Conservation (phyloP, 2,329 filamentous ascomycete genomes). For the Penicillium sp. region DNA sequence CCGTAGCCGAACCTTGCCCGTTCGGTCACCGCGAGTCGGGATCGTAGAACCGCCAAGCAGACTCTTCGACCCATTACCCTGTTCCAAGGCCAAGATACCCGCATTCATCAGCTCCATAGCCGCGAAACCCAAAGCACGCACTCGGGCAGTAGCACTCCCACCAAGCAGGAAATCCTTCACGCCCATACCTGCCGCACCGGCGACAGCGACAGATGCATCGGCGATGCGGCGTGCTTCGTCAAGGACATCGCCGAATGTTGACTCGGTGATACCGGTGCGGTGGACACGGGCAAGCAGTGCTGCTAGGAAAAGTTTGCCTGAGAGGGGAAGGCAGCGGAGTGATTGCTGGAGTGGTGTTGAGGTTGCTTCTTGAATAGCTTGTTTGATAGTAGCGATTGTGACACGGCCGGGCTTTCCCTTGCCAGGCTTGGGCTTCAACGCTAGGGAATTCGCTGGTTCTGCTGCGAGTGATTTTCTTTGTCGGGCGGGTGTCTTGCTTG, state of each 20-base stretch:
- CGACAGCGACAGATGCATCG: constrained; percentile 41
- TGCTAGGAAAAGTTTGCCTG: constrained; percentile 81
- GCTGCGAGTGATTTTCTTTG: constrained; percentile 20
- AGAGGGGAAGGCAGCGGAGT: constrained; percentile 76
- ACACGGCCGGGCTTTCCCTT: constrained; percentile 58
- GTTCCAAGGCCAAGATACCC: constrained; percentile 81
- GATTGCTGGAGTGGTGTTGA: constrained; percentile 90
- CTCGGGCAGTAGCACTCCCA: constrained; percentile 44
- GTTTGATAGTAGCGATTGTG: constrained; percentile 89
- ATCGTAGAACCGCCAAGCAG: constrained; percentile 42
- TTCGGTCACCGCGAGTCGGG: constrained; percentile 73
- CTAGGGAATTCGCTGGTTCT: constrained; percentile 10
- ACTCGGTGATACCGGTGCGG: constrained; percentile 82
- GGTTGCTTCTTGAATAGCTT: constrained; percentile 92
- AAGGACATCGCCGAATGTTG: constrained; percentile 82
- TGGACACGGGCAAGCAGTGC: constrained; percentile 77
- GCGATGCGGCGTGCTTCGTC: constrained; percentile 77
- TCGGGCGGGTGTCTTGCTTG: constrained; percentile 44
- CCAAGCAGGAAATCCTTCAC: constrained; percentile 62
- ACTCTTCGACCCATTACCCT: constrained; percentile 28
- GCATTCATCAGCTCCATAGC: constrained; percentile 83
- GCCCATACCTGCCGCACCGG: constrained; percentile 57
- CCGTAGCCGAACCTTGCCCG: constrained; percentile 80
- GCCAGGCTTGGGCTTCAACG: constrained; percentile 19
- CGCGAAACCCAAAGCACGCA: constrained; percentile 66